A percentile compares a stretch with the other conserved stretches of the same genome.
These are phyloP conservation scores for Allantophomopsis lycopodina DNA, from an alignment of 2,329 filamentous ascomycete genomes.

Conservation along the genomic window DNA sequence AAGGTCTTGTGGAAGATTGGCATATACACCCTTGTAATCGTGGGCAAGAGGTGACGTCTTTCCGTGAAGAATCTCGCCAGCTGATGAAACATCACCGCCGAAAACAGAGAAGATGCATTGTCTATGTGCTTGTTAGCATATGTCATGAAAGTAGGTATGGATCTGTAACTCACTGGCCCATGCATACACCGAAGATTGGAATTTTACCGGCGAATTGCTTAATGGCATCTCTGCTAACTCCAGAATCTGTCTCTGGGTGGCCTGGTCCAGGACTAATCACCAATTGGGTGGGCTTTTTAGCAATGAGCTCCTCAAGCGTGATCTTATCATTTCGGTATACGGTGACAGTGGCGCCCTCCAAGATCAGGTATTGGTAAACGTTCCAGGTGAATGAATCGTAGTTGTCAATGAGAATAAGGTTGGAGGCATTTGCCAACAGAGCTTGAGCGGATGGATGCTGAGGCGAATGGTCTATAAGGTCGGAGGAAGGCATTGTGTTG, in stretches of 20 bases:
- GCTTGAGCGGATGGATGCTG: conserved; percentile 65
- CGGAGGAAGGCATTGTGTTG: conserved; percentile 26
- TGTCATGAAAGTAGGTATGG: background rate
- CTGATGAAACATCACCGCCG: conserved; percentile 80
- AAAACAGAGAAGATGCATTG: conserved; percentile 96
- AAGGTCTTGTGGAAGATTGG: conserved; percentile 63
- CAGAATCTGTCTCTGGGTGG: conserved; percentile 82
- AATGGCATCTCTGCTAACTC: conserved; percentile 86
- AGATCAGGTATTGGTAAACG: conserved; percentile 91
- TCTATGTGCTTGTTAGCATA: conserved; percentile 23
- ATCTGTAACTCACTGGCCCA: conserved; percentile 68
- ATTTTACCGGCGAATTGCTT: conserved; percentile 87
- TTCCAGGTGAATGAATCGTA: conserved; percentile 99
- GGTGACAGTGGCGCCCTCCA: conserved; percentile 86
- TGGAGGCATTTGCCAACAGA: conserved; percentile 66
- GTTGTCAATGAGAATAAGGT: conserved; percentile 93
- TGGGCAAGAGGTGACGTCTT: conserved; percentile 89
- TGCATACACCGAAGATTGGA: conserved; percentile 92
- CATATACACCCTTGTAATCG: conserved; percentile 85
- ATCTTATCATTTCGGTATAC: conserved; percentile 92
- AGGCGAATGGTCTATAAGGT: conserved; percentile 69
- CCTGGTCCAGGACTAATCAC: conserved; percentile 93
- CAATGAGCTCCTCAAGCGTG: conserved; percentile 68
- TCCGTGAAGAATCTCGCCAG: conserved; percentile 91
- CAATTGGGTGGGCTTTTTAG: conserved; percentile 78